Conservation (phyloP, 305 asterid genomes). For the Withania somnifera region DNA sequence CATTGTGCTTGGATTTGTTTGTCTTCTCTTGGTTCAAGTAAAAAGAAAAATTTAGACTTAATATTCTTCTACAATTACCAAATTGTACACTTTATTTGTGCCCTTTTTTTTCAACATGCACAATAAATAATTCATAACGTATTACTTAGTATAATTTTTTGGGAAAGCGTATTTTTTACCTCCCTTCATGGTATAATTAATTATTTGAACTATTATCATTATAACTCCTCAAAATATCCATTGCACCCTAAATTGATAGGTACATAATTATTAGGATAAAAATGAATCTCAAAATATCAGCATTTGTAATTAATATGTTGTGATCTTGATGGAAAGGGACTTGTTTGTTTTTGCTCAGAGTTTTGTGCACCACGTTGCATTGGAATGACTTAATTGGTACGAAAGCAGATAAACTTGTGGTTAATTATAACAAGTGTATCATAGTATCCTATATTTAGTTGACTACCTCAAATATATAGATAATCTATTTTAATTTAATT, state of each 20-base stretch:
- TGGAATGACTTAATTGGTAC: neutral
- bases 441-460: neutral
- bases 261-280: neutral
- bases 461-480: neutral
- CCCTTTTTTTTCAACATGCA: no score
- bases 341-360: neutral
- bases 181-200: no score
- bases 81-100: no score
- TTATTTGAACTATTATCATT: neutral
- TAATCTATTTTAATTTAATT: neutral
- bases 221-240: neutral
- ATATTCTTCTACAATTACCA: no score
- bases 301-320: neutral
- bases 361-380: neutral
- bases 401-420: neutral
- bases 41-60: no score
- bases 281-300: neutral
- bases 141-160: no score
- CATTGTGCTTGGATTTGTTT: no score
- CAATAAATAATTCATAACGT: no score
- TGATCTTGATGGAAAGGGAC: neutral
- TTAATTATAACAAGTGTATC: neutral
- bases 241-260: neutral
- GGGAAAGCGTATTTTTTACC: no score
- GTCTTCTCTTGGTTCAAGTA: no score